Base-by-base conservation (phyloP, 495 filamentous ascomycete genomes). In the Letharia lupina region DNA sequence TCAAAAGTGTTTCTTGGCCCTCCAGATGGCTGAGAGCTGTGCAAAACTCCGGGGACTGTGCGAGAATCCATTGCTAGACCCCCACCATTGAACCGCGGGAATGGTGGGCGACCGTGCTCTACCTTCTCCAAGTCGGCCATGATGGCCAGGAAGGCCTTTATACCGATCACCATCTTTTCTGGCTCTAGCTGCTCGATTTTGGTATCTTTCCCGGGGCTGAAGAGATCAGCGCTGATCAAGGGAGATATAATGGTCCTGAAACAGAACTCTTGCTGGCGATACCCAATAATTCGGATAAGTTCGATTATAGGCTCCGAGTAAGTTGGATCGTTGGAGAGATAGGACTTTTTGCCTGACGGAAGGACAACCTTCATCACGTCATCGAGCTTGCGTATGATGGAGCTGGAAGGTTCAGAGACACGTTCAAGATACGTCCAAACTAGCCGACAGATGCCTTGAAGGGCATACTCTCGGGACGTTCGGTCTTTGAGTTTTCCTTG, bases 361-460 rank as follows among this genome's bases (percentile, higher is more conserved):
- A 99, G 82, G 12, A 96, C 85, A 67, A 93, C 81, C 72, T 85
- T 88, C 52, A 93, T 80, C 37, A 97, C 85, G 61, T 96, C 93
- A 66, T 98, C 91, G 44, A 98, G 80, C 73, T 92, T 96, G 65
- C 86, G 86, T 48, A 86, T 82, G 6, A 86, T 87, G 39, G 80
- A 79, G 56, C 85, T 85, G 15, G 84, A 81, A 16, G 86, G 77
- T 65, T 98, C 95, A 7, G 82, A 84, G 77, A 87, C 82, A 28
- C 93, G 86, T 74, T 96, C 96, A 35, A 98, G 83, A 77, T 96
- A 99, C 1, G 91, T 93, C 94, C 94, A 99, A 4, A 96, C 79
- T n/a, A 99, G 80, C 64, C 93, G 87, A 48, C 93, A 96, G 54
- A 97, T 86, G 20, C 91, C 91, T 69, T 96, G 89, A 45, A 99